Conservation (phyloP, 768 basidiomycete species). For the Lactarius sanguifluus region DNA sequence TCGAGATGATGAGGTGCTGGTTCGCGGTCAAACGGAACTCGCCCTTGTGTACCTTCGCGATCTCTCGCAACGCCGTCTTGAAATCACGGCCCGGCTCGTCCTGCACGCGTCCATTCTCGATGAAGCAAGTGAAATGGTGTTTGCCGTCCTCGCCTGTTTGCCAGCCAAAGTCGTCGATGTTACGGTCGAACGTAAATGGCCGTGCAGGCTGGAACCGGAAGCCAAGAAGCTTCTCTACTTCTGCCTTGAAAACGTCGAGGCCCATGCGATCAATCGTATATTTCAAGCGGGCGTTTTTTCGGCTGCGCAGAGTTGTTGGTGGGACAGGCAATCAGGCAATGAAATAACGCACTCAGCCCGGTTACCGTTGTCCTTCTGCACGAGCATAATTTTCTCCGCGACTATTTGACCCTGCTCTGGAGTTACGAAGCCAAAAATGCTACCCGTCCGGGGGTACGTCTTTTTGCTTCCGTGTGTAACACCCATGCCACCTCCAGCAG, state of each 20-base stretch:
- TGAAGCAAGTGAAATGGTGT: slow-evolving; percentile 90
- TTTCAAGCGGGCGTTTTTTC: slow-evolving; percentile 84
- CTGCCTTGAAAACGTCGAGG: slow-evolving; percentile 78
- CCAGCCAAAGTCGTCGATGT: slow-evolving; percentile 97
- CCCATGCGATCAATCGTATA: slow-evolving; percentile 98
- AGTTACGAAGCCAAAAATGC: slow-evolving; percentile 91
- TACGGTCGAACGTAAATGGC: slow-evolving; percentile 78
- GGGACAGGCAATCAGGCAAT: neutral
- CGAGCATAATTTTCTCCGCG: slow-evolving; percentile 91
- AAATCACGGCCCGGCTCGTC: slow-evolving; percentile 88
- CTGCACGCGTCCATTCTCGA: slow-evolving; percentile 97
- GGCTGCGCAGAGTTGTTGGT: slow-evolving; percentile 33
- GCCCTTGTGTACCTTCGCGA: slow-evolving; percentile 94
- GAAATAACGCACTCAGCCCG: slow-evolving; percentile 70
- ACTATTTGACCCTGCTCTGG: slow-evolving; percentile 80
- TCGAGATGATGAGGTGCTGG: slow-evolving; percentile 89
- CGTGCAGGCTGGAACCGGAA: slow-evolving; percentile 72
- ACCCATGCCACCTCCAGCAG: slow-evolving; percentile 97
- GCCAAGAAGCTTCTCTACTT: slow-evolving; percentile 88
- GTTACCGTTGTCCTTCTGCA: slow-evolving; percentile 95
- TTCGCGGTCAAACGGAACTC: slow-evolving; percentile 92
- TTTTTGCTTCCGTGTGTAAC: slow-evolving; percentile 99
- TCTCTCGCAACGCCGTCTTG: slow-evolving; percentile 90
- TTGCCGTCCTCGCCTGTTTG: slow-evolving; percentile 79
- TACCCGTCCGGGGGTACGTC: slow-evolving; percentile 90